Evolutionary conservation across 176 grass and related monocot genomes (phyloP).

Genomic region (Eragrostis nindensis): DNA sequence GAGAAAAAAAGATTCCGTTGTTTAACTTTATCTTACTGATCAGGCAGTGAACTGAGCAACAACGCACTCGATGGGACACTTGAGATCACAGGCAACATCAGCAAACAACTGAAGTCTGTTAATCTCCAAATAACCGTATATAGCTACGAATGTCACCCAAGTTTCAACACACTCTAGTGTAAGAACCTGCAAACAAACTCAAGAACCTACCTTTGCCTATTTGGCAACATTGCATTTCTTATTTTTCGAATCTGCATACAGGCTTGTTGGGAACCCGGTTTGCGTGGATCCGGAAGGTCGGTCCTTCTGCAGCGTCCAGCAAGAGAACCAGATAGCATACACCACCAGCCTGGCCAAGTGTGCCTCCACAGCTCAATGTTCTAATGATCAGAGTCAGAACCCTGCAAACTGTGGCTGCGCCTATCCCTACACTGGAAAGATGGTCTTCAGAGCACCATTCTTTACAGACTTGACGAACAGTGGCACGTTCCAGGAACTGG

Average conservation of each 20-base stretch:
- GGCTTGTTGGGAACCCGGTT: slow-evolving; percentile 59
- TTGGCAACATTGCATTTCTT: not conserved
- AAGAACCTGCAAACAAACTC: slow-evolving; percentile 20
- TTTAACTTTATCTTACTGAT: slow-evolving; percentile 20
- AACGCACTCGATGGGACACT: slow-evolving; percentile 58
- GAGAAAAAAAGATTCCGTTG: not conserved
- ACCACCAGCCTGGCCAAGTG: slow-evolving; percentile 61
- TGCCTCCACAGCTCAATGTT: slow-evolving; percentile 19
- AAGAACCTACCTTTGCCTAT: not conserved
- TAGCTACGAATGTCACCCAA: not conserved
- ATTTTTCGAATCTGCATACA: slow-evolving; percentile 34
- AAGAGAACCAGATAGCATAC: slow-evolving; percentile 37
- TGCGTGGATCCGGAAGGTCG: slow-evolving; percentile 8
- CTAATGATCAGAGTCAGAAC: slow-evolving; percentile 43
- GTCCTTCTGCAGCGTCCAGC: slow-evolving; percentile 47
- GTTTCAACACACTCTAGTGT: slow-evolving; percentile 61
- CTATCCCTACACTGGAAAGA: slow-evolving; percentile 65
- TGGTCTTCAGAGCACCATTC: slow-evolving; percentile 70
- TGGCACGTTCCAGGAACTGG: slow-evolving; percentile 50
- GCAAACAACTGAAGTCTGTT: slow-evolving; percentile 46
- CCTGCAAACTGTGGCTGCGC: slow-evolving; percentile 70
- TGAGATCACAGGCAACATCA: slow-evolving; percentile 55
- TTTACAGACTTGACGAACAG: slow-evolving; percentile 58
- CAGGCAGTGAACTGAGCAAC: slow-evolving; percentile 53
- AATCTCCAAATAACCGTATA: slow-evolving; percentile 59